These are phyloP conservation scores for Calophaca sinica DNA, from an alignment of 306 rosid genomes.

Conservation along the genomic window DNA sequence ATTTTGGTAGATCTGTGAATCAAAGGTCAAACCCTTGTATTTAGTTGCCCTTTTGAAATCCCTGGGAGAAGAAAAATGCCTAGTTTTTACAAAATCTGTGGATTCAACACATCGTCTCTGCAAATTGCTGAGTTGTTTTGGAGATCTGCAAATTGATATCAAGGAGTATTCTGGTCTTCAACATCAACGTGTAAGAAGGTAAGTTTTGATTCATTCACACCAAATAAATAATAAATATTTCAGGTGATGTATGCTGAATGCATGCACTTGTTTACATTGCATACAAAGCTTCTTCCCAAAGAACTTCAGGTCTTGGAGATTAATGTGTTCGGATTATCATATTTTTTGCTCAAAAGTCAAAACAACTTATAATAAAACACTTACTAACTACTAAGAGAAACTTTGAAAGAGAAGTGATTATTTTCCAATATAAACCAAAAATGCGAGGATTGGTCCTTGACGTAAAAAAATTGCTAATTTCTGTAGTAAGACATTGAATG, in stretches of 20 bases:
- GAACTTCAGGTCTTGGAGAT: constrained; percentile 29
- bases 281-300: constrained; percentile 10
- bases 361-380: not conserved
- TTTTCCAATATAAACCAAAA: constrained; percentile 17
- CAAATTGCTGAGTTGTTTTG: constrained; percentile 75
- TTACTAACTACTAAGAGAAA: not conserved
- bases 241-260: constrained; percentile 21
- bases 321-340: constrained; percentile 16
- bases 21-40: constrained; percentile 80
- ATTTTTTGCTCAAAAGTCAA: not conserved
- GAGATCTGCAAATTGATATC: constrained; percentile 66
- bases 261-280: constrained; percentile 10
- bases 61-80: constrained; percentile 82
- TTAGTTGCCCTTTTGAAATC: constrained; percentile 84
- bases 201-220: constrained; percentile 24
- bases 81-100: constrained; percentile 90
- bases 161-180: constrained; percentile 91
- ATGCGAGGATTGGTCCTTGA: constrained; percentile 24
- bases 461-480: constrained; percentile 32
- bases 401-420: constrained; percentile 20
- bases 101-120: constrained; percentile 90
- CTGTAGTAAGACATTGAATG: constrained; percentile 80
- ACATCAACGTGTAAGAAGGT: constrained; percentile 90
- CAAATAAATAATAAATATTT: constrained; percentile 18
- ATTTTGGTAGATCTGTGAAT: constrained; percentile 72